Base-by-base conservation (phyloP, 768 basidiomycete species). In the Russula dissimulans region DNA sequence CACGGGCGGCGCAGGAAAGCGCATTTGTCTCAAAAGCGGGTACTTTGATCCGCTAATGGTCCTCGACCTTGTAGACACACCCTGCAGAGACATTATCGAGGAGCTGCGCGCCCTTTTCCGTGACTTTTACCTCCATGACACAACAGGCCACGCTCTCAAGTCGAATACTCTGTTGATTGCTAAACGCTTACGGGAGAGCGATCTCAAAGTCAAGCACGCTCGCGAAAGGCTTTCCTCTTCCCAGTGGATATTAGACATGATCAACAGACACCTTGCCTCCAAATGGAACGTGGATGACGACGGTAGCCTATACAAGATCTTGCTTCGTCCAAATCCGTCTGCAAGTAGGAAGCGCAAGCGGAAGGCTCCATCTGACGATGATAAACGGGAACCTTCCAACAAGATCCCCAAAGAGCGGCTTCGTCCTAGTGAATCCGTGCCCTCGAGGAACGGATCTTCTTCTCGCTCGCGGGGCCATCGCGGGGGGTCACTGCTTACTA, bases 221-320 rank as follows among this genome's bases (percentile, higher is more conserved):
- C 34, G 22, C 3, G 12, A 29, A 32, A 56, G 48, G 41, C 47
- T 49, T 4, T n/a, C 17, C 5, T 50, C 56, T 15, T 42, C 47
- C 1, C 1, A 42, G 34, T 48, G 26, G 48, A 17, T 49, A 12
- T 57, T 49, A 47, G 26, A 7, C 1, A 12, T 57, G 26, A n/a
- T 57, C 1, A 42, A 49, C 17, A n/a, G 26, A 3, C 39, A 57
- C 46, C 29, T 57, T 12, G 45, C 39, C 15, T 39, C 45, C 1
- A 26, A 11, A 3, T 65, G 64, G 38, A 53, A 56, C 29, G 9
- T 32, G 8, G 44, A 18, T 18, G 58, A 65, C 15, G 44, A 44
- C 3, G n/a, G 34, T 12, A 41, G n/a, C 12, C 38, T 12, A 2
- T 11, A 14, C 39, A 41, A 41, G 4, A 41, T 1, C 14, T 8